Percentiles rank a stretch among this genome's conserved stretches.
phyloP scores from a whole-genome alignment of 805 yeast genomes.

The Candida ficus region DNA sequence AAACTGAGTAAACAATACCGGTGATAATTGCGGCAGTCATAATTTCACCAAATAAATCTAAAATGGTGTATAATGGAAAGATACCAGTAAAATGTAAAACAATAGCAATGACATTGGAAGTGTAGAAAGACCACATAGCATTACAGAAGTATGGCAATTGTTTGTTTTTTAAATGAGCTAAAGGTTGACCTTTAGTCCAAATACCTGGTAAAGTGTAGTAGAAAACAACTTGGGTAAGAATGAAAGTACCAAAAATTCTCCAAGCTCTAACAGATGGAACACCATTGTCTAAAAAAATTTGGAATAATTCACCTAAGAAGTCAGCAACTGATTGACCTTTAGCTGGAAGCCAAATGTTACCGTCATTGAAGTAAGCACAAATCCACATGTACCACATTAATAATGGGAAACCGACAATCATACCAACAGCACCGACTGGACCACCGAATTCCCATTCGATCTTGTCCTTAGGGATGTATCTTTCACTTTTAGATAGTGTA shows the following conservation, averaged over 20 bases:
- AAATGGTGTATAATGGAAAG: conserved; percentile 66
- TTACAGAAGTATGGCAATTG: conserved; percentile 92
- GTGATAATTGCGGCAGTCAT: conserved; percentile 86
- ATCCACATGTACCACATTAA: conserved; percentile 98
- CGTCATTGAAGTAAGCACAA: conserved; percentile 73
- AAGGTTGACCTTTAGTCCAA: conserved; percentile 93
- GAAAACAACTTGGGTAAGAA: conserved; percentile 62
- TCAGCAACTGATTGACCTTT: conserved; percentile 41
- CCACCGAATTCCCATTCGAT: conserved; percentile 93
- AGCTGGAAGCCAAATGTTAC: conserved; percentile 64
- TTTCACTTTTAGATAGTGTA: conserved; percentile 10
- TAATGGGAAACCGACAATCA: conserved; percentile 89
- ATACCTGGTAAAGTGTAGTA: conserved; percentile 88
- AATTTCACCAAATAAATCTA: conserved; percentile 83
- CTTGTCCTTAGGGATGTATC: conserved; percentile 41
- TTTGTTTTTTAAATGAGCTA: conserved; percentile 70
- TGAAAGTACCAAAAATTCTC: conserved; percentile 65
- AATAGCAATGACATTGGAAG: conserved; percentile 52
- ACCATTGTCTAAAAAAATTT: conserved; percentile 45
- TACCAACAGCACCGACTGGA: conserved; percentile 78
- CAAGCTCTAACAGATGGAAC: conserved; percentile 59
- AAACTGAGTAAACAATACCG: conserved; percentile 67
- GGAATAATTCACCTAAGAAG: conserved; percentile 42
- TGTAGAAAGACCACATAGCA: conserved; percentile 81
- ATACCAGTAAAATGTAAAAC: conserved; percentile 67